phyloP scores from a whole-genome alignment of 352 stramenopile genomes.

The Globisporangium spiculum region DNA sequence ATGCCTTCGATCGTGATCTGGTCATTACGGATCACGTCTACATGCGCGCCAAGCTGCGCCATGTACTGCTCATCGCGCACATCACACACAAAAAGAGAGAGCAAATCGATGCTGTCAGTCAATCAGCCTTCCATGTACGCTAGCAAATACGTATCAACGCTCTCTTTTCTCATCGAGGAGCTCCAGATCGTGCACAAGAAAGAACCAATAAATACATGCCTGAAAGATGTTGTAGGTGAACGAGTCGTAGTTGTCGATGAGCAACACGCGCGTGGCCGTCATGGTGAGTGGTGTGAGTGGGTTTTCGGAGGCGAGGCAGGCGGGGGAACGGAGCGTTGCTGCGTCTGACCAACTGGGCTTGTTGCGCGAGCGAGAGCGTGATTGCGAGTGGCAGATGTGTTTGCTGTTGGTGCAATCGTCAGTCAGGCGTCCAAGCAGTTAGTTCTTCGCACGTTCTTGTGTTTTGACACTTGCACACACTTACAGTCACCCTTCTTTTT shows the following conservation, averaged over 20 bases:
- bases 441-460: conserved; percentile 21
- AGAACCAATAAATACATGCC: background rate
- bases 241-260: conserved; percentile 91
- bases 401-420: conserved; percentile 1
- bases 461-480: background rate
- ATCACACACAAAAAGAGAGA: background rate
- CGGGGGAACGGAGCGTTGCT: background rate
- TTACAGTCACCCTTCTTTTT: background rate
- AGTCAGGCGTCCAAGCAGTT: conserved; percentile 9
- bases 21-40: conserved; percentile 83
- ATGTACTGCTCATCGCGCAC: conserved; percentile 54
- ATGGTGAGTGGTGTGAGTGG: conserved; percentile 3
- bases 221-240: conserved; percentile 90
- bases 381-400: background rate
- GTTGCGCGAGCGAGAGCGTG: background rate
- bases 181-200: background rate
- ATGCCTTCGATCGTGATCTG: conserved; percentile 83
- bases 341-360: background rate
- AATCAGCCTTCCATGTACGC: background rate
- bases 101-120: background rate
- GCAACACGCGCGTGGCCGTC: conserved; percentile 67
- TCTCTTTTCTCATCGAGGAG: background rate
- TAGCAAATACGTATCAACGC: background rate
- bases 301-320: conserved; percentile 2
- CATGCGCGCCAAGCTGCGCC: conserved; percentile 74